Conservation (phyloP, 2,329 filamentous ascomycete species). For the Aspergillus niger region DNA sequence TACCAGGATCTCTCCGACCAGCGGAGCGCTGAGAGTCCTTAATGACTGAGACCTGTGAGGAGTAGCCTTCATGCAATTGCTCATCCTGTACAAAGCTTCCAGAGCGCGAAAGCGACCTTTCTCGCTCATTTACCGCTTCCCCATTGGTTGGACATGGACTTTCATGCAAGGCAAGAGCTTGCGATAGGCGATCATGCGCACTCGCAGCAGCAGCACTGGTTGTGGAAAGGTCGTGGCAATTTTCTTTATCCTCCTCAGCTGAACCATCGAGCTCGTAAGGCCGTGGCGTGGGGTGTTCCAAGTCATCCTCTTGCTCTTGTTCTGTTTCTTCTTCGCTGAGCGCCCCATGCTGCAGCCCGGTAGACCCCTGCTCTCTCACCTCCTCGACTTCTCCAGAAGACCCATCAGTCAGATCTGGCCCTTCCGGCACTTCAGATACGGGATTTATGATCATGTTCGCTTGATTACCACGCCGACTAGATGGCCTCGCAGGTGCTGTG, state of each 20-base stretch:
- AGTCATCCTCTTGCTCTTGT: conserved; percentile 49
- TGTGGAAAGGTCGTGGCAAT: conserved; percentile 35
- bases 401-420: conserved; percentile 12
- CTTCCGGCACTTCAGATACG: conserved; percentile 4
- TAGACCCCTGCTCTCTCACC: conserved; percentile 22
- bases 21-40: conserved; percentile 43
- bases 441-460: conserved; percentile 3
- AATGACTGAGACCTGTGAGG: conserved; percentile 38
- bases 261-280: conserved; percentile 30
- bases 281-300: conserved; percentile 26
- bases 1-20: conserved; percentile 12
- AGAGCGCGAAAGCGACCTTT: conserved; percentile 1
- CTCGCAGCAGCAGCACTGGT: conserved; percentile 33
- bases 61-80: conserved; percentile 18
- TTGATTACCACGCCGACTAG: conserved; percentile 14
- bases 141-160: conserved; percentile 19
- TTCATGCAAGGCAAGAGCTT: conserved; percentile 35
- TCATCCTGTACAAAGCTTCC: conserved; percentile 9
- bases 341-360: conserved; percentile 25
- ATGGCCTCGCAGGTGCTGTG: conserved; percentile 34
- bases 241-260: conserved; percentile 52
- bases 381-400: conserved; percentile 18
- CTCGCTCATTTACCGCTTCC: conserved; percentile 5
- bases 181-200: conserved; percentile 43
- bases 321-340: conserved; percentile 50